Evolutionary conservation across 1,139 yeast genomes (phyloP).

Genomic region (Scheffersomyces stambukii): DNA sequence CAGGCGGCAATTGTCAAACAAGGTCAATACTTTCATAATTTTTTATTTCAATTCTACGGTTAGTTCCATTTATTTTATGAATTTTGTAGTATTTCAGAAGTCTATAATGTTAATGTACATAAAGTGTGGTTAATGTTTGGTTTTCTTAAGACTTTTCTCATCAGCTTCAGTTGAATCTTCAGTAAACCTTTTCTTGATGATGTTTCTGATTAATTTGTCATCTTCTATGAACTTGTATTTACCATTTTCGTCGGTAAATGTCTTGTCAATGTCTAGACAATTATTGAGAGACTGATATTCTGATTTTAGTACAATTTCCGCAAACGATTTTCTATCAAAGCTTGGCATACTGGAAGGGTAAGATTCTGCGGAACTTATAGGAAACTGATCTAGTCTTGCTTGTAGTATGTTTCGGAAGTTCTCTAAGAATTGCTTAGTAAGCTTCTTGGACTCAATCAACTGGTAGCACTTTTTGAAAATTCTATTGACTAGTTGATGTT

Average conservation of each 20-base stretch:
- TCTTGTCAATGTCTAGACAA: constrained; percentile 24
- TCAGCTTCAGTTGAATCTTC: constrained; percentile 14
- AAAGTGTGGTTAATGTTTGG: no score
- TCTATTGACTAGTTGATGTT: constrained; percentile 36
- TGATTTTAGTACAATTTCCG: constrained; percentile 48
- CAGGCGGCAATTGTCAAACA: no score
- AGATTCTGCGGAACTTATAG: constrained; percentile 25
- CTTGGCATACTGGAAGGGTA: constrained; percentile 10
- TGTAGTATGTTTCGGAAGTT: constrained; percentile 30
- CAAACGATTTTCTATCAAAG: constrained; percentile 34
- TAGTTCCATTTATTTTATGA: no score
- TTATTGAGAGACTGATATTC: constrained; percentile 49
- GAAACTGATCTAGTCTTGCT: constrained; percentile 38
- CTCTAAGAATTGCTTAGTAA: constrained; percentile 31
- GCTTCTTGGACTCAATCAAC: constrained; percentile 36
- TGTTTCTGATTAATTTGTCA: constrained; percentile 52
- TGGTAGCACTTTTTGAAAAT: constrained; percentile 46
- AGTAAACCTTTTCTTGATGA: constrained; percentile 45
- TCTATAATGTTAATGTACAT: no score
- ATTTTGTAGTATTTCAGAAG: no score
- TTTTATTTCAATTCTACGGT: no score
- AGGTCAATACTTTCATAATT: no score
- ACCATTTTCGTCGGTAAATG: constrained; percentile 19
- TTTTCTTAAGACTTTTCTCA: not conserved
- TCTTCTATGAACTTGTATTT: constrained; percentile 47